These are phyloP conservation scores for Tetrapisispora fleetii DNA, from an alignment of 805 yeast species.

Conservation along the genomic window DNA sequence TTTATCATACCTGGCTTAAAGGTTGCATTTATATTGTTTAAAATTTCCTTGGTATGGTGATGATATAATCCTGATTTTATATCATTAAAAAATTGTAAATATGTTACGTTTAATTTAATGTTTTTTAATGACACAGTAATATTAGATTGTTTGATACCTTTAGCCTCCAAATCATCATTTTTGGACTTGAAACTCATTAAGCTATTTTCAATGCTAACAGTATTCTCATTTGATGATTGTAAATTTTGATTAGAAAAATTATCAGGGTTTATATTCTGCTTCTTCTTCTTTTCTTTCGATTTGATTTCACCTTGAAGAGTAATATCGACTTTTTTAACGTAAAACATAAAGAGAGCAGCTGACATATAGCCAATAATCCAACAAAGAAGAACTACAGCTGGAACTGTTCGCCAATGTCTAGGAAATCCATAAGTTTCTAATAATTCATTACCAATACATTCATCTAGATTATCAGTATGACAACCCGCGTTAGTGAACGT, in stretches of 20 bases:
- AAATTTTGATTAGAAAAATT: background rate
- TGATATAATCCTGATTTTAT: slow-evolving; percentile 6
- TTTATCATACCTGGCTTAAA: slow-evolving; percentile 50
- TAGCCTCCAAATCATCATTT: slow-evolving; percentile 13
- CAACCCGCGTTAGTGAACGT: slow-evolving; percentile 54
- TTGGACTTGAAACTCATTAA: background rate
- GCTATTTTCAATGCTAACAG: background rate
- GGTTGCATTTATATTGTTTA: slow-evolving; percentile 39
- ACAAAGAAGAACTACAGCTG: slow-evolving; percentile 48
- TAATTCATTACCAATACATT: slow-evolving; percentile 39
- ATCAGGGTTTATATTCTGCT: background rate
- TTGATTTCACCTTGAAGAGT: slow-evolving; percentile 19
- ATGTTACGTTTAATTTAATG: slow-evolving; percentile 10
- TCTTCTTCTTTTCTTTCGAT: slow-evolving; percentile 9
- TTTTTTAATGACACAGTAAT: slow-evolving; percentile 10
- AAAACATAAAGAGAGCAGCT: slow-evolving; percentile 39
- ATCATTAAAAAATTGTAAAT: slow-evolving; percentile 3
- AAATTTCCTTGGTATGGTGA: slow-evolving; percentile 28
- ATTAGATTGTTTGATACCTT: slow-evolving; percentile 1
- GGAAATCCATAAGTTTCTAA: slow-evolving; percentile 52
- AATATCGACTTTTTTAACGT: slow-evolving; percentile 34
- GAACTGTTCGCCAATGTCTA: slow-evolving; percentile 53
- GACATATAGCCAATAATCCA: slow-evolving; percentile 49
- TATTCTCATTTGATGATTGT: background rate
- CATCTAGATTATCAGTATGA: slow-evolving; percentile 34